Base-by-base conservation (phyloP, 495 filamentous ascomycete genomes). In the Penicillium argentinense region DNA sequence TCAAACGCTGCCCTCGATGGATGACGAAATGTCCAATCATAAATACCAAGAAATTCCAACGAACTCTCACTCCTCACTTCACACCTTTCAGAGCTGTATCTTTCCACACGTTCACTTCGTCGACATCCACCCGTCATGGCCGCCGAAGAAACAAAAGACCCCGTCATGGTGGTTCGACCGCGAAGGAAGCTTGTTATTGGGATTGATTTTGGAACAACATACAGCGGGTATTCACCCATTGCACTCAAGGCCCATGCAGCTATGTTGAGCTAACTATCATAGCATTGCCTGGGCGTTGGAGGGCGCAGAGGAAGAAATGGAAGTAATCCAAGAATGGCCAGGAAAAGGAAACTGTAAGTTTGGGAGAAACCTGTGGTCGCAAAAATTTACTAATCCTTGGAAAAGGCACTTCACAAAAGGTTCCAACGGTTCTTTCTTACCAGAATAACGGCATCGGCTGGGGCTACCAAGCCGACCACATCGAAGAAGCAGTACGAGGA, bases 161-260 rank as follows among this genome's bases (percentile, higher is more conserved):
- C n/a, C n/a, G n/a, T n/a, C n/a, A n/a, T n/a, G n/a, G n/a, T n/a
- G n/a, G n/a, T n/a, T n/a, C n/a, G n/a, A n/a, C n/a, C n/a, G 28
- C 4, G 28, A 5, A 30, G 3, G 3, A 25, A 21, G 12, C 22
- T 45, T 8, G 49, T 68, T 9, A 51, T 77, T 19, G 72, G 65
- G 12, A 59, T 77, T 18, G 75, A 79, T 48, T 76, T 76, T 45
- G 75, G 73, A 11, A 79, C 72, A 5, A 79, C 73, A 0, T 77
- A 52, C 33, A 64, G 56, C 24, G 63, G 63, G 60, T 60, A 23
- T 23, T 49, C 19, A 60, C 50, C 1, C 51, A 36, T 18, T 29
- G 60, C 21, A 52, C 63, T 5, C 62, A 63, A 65, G n/a, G 9
- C 6, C 4, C 2, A 28, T 9, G 11, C 3, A 26, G 26, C 21